These are phyloP conservation scores for Plasmodium gonderi DNA, from an alignment of 169 alveolate genomes.

Conservation along the genomic window DNA sequence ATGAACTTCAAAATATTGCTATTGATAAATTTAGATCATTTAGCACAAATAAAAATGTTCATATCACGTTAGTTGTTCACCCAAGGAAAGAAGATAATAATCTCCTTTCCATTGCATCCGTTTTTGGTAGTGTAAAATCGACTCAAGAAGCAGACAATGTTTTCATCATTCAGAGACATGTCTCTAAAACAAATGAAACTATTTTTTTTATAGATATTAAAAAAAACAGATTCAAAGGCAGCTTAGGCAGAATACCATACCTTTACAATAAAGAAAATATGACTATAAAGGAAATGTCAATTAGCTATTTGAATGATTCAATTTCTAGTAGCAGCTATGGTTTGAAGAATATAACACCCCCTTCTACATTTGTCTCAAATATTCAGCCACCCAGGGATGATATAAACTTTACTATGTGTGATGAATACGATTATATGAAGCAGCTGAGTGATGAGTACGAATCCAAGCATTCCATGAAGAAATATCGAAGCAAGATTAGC, in stretches of 20 bases:
- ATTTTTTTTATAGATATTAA: constrained; percentile 87
- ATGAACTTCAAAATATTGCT: constrained; percentile 93
- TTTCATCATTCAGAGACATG: constrained; percentile 89
- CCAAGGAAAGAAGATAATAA: constrained; percentile 95
- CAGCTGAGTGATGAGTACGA: constrained; percentile 67
- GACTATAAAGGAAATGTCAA: constrained; percentile 73
- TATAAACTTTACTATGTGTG: constrained; percentile 37
- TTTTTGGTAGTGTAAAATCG: constrained; percentile 96
- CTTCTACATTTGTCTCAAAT: neutral
- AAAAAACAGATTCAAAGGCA: constrained; percentile 96
- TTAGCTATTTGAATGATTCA: constrained; percentile 25
- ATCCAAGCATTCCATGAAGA: constrained; percentile 41
- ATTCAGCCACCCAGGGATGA: neutral
- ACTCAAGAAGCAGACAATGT: constrained; percentile 98
- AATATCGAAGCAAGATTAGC: neutral
- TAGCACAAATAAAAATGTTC: constrained; percentile 92
- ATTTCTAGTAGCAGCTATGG: constrained; percentile 7
- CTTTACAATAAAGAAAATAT: constrained; percentile 73
- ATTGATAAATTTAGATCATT: constrained; percentile 90
- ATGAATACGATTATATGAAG: constrained; percentile 69
- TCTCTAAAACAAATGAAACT: constrained; percentile 76
- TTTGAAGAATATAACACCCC: neutral
- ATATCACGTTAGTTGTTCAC: constrained; percentile 94
- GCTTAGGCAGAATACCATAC: constrained; percentile 88
- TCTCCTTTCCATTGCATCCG: constrained; percentile 91